These are phyloP conservation scores for Suillus hirtellus DNA, from an alignment of 768 basidiomycete species.

Conservation along the genomic window DNA sequence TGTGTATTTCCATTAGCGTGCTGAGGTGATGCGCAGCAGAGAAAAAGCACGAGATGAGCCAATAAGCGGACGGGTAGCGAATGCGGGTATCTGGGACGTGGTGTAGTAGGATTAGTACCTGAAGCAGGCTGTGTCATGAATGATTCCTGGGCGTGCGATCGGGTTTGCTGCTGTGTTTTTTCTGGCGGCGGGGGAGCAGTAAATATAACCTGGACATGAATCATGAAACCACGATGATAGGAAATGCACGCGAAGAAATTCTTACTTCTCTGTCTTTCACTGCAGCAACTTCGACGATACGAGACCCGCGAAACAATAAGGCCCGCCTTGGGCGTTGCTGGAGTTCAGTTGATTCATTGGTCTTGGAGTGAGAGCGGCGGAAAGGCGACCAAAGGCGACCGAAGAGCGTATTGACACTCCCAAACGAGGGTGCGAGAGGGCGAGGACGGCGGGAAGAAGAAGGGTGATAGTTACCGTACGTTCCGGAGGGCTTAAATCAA, in stretches of 20 bases:
- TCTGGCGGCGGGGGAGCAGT: no score
- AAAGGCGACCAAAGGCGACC: not conserved
- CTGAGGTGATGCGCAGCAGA: no score
- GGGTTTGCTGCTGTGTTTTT: no score
- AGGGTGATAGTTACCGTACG: not conserved
- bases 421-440: not conserved
- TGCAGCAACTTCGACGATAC: not conserved
- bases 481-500: not conserved
- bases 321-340: not conserved
- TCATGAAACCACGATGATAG: no score
- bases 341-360: not conserved
- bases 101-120: no score
- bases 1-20: no score
- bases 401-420: not conserved
- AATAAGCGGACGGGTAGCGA: no score
- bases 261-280: not conserved
- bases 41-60: no score
- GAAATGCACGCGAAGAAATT: not conserved
- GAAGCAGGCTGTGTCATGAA: no score
- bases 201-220: no score
- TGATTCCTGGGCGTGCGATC: no score
- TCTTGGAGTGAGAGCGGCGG: not conserved
- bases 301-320: not conserved
- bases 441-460: not conserved
- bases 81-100: no score